These are phyloP conservation scores for Penicillium mononematosum DNA, from an alignment of 495 filamentous ascomycete species.

Conservation along the genomic window DNA sequence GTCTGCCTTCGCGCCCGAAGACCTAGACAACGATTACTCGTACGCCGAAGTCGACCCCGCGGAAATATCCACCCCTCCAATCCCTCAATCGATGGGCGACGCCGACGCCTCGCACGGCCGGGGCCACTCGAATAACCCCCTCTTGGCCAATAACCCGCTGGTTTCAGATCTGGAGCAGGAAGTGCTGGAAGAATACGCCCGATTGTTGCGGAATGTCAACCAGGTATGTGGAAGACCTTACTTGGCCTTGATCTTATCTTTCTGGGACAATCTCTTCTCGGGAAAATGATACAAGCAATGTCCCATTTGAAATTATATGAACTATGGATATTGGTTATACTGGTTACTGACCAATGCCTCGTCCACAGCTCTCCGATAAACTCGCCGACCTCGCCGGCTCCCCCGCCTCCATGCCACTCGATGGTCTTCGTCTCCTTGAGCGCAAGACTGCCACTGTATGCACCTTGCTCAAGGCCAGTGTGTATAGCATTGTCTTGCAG, in stretches of 20 bases:
- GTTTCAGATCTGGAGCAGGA: constrained; percentile 83
- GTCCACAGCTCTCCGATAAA: constrained; percentile 38
- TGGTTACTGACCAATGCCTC: constrained; percentile 2
- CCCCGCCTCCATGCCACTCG: constrained; percentile 44
- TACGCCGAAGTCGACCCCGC: constrained; percentile 24
- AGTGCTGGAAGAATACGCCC: constrained; percentile 88
- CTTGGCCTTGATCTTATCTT: constrained; percentile 1
- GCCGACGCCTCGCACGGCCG: constrained; percentile 17
- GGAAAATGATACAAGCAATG: background rate
- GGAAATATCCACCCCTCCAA: constrained; percentile 24
- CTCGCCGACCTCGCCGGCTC: constrained; percentile 37
- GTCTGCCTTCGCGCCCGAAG: constrained; percentile 28
- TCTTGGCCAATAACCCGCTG: constrained; percentile 40
- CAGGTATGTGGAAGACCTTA: constrained; percentile 53
- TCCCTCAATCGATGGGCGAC: constrained; percentile 19
- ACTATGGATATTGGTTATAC: background rate
- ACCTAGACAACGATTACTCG: constrained; percentile 24
- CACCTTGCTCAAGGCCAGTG: constrained; percentile 93
- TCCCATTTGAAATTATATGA: background rate
- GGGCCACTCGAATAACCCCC: constrained; percentile 36
- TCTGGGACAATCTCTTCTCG: background rate
- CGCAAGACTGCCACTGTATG: constrained; percentile 92
- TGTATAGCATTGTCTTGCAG: constrained; percentile 97
- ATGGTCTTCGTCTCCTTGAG: constrained; percentile 84
- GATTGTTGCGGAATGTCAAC: constrained; percentile 86